phyloP scores from a whole-genome alignment of 2,329 filamentous ascomycete species.

The Apiospora marii region DNA sequence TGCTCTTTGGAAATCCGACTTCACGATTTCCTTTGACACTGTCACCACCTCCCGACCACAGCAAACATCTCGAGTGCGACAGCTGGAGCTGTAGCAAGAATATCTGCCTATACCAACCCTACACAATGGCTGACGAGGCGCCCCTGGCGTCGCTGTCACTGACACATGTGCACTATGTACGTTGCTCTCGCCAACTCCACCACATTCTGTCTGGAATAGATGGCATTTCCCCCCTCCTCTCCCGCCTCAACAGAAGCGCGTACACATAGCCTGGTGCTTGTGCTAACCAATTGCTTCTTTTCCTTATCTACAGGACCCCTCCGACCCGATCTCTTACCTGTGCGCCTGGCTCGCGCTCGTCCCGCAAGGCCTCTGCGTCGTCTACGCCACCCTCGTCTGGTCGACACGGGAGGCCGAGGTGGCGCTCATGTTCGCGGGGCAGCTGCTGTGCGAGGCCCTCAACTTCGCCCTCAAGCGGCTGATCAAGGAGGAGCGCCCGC shows the following conservation, averaged over 20 bases:
- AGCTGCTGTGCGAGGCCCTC: constrained; percentile 88
- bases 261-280: background rate
- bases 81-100: background rate
- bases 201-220: background rate
- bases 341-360: constrained; percentile 95
- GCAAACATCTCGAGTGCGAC: background rate
- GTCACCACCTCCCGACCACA: background rate
- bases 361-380: constrained; percentile 88
- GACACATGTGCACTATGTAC: constrained; percentile 95
- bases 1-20: constrained; percentile 5
- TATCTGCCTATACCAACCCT: background rate
- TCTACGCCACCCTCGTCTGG: constrained; percentile 91
- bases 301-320: constrained; percentile 71
- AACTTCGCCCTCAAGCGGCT: constrained; percentile 90
- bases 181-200: constrained; percentile 39
- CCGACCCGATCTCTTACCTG: constrained; percentile 82
- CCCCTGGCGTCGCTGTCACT: constrained; percentile 89
- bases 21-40: constrained; percentile 2
- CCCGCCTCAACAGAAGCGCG: no score
- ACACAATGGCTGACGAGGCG: constrained; percentile 51
- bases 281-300: constrained; percentile 1
- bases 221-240: background rate
- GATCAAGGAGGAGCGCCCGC: constrained; percentile 91
- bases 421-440: constrained; percentile 86
- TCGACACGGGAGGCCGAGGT: constrained; percentile 91